Base-by-base conservation (phyloP, 805 yeast genomes). In the Wickerhamiella australiensis region DNA sequence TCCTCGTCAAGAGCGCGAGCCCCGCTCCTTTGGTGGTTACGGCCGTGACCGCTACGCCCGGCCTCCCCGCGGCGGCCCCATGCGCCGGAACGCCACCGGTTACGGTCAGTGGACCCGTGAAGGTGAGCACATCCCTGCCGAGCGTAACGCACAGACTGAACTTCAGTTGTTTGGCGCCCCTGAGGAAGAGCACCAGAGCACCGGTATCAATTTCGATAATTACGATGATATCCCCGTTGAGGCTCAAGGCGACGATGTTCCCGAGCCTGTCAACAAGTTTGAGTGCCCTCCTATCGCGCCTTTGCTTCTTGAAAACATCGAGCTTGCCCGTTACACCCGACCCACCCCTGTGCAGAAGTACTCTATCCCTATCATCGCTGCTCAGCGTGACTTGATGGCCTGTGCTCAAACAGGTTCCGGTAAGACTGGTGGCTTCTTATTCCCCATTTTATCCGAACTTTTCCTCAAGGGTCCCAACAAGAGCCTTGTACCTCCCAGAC, bases 381-480 rank as follows among this genome's bases (percentile, higher is more conserved):
- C 73, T 53, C 86, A 88, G 61, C 79, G 95, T 70, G 95, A 85
- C 70, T 76, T 85, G 70, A 86, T 85, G 95, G 95, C 95, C 33
- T 86, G 95, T 78, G 95, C 95, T 53, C 95, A 86, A 74, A 85
- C 95, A 59, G 95, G 95, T 82, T 88, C 97, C 52, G 99, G 99
- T 78, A 92, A 92, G 74, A 92, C 99, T 65, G 98, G 97, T 77
- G 99, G 98, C 58, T 92, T 92, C 77, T 74, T 92, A 66, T 92
- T 92, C 84, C 98, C 99, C 56, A 95, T 92, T 50, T 76, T 92
- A 60, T 83, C 95, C 45, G 87, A 87, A 72, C 84, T 94, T 54
- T 92, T 82, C 72, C 72, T 77, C 67, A 77, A 74, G 60, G 98
- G 98, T 49, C 98, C 98, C 50, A 27, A 23, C 47, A 73, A 77